Base-by-base conservation (phyloP, 257 asterid species). In the Apocynum venetum region DNA sequence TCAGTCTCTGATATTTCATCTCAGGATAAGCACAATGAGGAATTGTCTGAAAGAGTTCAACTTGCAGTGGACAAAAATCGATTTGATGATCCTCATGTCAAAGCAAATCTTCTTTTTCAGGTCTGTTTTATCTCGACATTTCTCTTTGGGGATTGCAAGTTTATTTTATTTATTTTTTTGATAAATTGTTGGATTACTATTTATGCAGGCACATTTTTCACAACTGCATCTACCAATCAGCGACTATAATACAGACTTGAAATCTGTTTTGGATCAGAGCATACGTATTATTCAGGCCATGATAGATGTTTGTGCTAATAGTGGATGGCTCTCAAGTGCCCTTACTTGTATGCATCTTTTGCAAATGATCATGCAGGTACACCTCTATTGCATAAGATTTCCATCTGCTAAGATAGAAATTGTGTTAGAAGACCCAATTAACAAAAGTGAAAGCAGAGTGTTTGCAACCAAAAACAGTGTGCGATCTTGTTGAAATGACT, bases 331-430 rank as follows among this genome's bases (percentile, higher is more conserved):
- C 78, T 91, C 94, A 49, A 93, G 97, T 86, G 85, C 97, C 64
- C 81, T 93, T 72, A 87, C 93, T 71, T 95, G 98, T 80, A 93
- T 95, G 98, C 91, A 82, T 87, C 92, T 95, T 77, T 83, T 93
- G 87, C 99, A 95, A 87, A 95, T 95, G 99, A 94, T 93, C 86
- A 95, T 95, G 96, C 99, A 95, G 99, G 99, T 95, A 88, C 47
- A 80, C 71, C 82, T 51, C 75, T 77, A 69, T 77, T 60, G 56
- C 71, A 25, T 57, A 36, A 70, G 61, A 67, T 61, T 36, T 61
- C 48, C 49, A 44, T 79, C 13, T 43, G 15, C 65, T 25, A 43
- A 51, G 56, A 51, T 47, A 47, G 55, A 48, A 12, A 53, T 2
- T 51, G 31, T 20, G 13, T n/a, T 59, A 59, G 56, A 44, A 73